A percentile compares a stretch with the other conserved stretches of the same genome.
These are phyloP conservation scores for Stemphylium beticola DNA, from an alignment of 2,329 filamentous ascomycete species.

Conservation along the genomic window DNA sequence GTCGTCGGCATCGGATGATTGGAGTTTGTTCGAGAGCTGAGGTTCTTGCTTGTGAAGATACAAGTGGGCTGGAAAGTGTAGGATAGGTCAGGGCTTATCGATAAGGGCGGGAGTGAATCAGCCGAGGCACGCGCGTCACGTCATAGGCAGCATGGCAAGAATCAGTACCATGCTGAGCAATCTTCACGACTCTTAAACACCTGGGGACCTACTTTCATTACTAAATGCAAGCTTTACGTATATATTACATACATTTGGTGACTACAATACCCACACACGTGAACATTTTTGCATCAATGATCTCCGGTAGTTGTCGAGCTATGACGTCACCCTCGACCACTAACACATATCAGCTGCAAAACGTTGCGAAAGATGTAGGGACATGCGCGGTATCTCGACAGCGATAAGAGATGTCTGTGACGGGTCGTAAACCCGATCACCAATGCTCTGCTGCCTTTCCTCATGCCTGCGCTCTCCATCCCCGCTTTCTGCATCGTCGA, in stretches of 20 bases:
- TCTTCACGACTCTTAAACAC: neutral
- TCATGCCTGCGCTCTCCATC: neutral
- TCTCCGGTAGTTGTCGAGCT: too few relatives aligned
- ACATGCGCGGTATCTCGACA: neutral
- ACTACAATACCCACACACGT: too few relatives aligned
- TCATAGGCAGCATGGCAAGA: neutral
- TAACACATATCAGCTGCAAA: neutral
- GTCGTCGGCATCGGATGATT: conserved; percentile 28
- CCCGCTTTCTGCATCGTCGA: too few relatives aligned
- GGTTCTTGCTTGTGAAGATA: neutral
- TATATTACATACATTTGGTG: too few relatives aligned
- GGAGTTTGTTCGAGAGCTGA: neutral
- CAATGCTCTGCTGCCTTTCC: neutral
- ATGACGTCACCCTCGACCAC: neutral
- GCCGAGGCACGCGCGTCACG: conserved; percentile 5
- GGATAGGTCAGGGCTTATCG: conserved; percentile 2
- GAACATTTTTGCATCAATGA: too few relatives aligned
- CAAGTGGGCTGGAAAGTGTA: neutral
- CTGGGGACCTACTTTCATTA: neutral
- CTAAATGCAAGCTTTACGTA: too few relatives aligned
- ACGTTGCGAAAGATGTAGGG: neutral
- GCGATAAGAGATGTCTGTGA: neutral
- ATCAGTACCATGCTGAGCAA: neutral
- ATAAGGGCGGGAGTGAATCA: neutral
- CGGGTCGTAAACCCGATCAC: neutral